Percentiles rank a stretch among this genome's conserved stretches.
These are phyloP conservation scores for Penicillium thymicola DNA, from an alignment of 2,329 filamentous ascomycete species.

Conservation along the genomic window DNA sequence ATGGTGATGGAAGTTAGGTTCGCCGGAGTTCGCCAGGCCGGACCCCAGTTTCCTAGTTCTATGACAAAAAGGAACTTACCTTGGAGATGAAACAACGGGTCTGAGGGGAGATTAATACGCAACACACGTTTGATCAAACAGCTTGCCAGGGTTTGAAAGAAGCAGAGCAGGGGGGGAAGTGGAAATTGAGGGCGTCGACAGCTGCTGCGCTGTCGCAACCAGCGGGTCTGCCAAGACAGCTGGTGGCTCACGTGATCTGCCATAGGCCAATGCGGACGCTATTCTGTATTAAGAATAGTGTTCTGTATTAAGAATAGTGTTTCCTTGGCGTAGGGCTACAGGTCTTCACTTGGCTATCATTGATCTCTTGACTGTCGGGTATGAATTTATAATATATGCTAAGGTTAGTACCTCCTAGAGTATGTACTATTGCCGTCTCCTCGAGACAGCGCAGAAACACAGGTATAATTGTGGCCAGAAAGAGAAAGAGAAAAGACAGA, in stretches of 20 bases:
- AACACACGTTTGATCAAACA: neutral
- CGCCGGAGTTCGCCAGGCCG: neutral
- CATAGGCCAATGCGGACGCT: neutral
- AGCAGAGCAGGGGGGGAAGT: slow-evolving; percentile 16
- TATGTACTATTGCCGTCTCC: fast-evolving
- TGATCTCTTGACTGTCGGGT: neutral
- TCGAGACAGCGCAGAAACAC: neutral
- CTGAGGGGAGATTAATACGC: neutral
- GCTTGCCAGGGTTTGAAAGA: slow-evolving; percentile 12
- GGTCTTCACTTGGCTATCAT: neutral
- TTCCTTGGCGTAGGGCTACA: neutral
- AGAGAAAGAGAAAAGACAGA: neutral
- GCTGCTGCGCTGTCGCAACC: slow-evolving; percentile 31
- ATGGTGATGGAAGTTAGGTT: neutral
- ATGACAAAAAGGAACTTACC: neutral
- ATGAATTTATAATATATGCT: neutral
- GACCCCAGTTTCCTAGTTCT: neutral
- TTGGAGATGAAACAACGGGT: neutral
- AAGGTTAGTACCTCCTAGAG: fast-evolving
- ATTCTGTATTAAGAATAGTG: neutral
- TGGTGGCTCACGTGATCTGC: neutral
- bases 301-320: neutral
- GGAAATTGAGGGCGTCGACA: slow-evolving; percentile 18
- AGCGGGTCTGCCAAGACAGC: slow-evolving; percentile 34
- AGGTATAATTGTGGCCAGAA: neutral